A percentile compares a stretch with the other conserved stretches of the same genome.
Conservation (phyloP, 2,329 filamentous ascomycete species). For the Cadophora sp. region DNA sequence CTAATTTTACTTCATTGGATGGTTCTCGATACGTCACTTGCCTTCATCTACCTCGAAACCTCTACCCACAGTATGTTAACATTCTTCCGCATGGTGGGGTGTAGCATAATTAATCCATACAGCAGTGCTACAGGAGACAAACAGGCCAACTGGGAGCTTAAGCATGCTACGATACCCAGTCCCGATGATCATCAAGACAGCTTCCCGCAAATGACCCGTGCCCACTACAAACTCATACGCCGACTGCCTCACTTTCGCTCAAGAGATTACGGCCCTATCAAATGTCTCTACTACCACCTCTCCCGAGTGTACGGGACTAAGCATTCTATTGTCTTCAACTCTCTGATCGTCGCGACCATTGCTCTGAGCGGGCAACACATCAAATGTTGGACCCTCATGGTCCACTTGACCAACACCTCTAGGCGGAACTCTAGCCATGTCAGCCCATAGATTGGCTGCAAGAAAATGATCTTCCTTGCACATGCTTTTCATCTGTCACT, state of each 20-base stretch:
- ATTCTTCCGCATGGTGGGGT: neutral
- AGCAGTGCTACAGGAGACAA: neutral
- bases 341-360: neutral
- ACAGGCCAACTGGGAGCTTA: neutral
- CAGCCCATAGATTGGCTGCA: neutral
- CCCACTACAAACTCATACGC: neutral
- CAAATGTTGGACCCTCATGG: neutral
- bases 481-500: neutral
- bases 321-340: neutral
- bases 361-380: neutral
- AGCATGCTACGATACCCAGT: neutral
- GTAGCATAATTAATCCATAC: neutral
- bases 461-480: neutral
- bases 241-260: neutral
- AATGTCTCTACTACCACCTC: neutral
- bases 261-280: neutral
- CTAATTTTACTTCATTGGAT: neutral
- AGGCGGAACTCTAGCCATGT: neutral
- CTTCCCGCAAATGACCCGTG: neutral
- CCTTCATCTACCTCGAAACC: neutral
- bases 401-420: neutral
- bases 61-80: too few relatives aligned
- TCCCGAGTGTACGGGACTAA: neutral
- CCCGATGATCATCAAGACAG: neutral
- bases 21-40: neutral